Evolutionary conservation across 2,329 filamentous ascomycete genomes (phyloP).

Genomic region (Chaetomium olivaceum): DNA sequence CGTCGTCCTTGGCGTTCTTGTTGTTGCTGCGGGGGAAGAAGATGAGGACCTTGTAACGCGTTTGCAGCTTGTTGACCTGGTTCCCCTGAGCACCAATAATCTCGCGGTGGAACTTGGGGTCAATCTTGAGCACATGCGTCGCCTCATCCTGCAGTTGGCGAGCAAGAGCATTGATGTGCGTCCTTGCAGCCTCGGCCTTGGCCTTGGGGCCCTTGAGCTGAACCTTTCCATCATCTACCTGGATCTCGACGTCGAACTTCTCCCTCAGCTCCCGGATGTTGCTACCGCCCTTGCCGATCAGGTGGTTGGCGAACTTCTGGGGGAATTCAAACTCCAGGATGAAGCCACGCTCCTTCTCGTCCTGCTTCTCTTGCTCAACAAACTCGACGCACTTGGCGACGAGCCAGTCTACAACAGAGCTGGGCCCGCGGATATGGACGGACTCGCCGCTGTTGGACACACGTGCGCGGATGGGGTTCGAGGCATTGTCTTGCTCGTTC

Average conservation of each 20-base stretch:
- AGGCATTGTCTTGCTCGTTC: conserved; percentile 60
- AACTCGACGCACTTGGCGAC: conserved; percentile 74
- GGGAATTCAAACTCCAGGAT: conserved; percentile 88
- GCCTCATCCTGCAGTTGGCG: conserved; percentile 89
- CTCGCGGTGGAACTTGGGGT: conserved; percentile 90
- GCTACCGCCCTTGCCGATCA: conserved; percentile 68
- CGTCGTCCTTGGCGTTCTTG: conserved; percentile 69
- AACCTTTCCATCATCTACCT: conserved; percentile 90
- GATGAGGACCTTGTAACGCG: conserved; percentile 88
- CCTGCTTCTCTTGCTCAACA: conserved; percentile 82
- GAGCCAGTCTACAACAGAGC: conserved; percentile 69
- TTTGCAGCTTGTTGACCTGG: conserved; percentile 90
- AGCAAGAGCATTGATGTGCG: conserved; percentile 75
- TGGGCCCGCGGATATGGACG: conserved; percentile 75
- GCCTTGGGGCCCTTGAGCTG: conserved; percentile 94
- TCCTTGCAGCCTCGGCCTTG: conserved; percentile 84
- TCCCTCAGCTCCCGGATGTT: conserved; percentile 67
- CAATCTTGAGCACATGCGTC: conserved; percentile 83
- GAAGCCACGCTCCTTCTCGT: conserved; percentile 91
- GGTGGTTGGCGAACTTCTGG: conserved; percentile 88
- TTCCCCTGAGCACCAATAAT: conserved; percentile 85
- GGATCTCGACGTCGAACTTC: conserved; percentile 72
- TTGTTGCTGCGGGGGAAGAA: conserved; percentile 74
- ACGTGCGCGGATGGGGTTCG: conserved; percentile 60
- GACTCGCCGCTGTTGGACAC: conserved; percentile 60